Evolutionary conservation across 257 asterid species (phyloP).

Genomic region (Mitragyna speciosa): DNA sequence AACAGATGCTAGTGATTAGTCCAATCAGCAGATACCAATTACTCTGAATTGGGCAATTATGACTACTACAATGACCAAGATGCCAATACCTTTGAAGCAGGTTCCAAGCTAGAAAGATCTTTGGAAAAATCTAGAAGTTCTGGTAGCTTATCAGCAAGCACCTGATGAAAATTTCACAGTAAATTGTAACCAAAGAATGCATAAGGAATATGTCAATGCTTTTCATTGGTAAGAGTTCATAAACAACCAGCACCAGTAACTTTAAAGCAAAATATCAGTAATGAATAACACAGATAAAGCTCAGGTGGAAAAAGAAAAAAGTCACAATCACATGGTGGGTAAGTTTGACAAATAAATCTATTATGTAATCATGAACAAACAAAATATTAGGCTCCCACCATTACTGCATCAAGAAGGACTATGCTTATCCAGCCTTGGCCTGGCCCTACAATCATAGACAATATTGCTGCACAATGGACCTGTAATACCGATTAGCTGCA

Average conservation of each 20-base stretch:
- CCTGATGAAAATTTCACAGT: conserved; percentile 40
- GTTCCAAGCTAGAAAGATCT: conserved; percentile 84
- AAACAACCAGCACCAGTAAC: not conserved
- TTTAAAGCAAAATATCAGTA: not conserved
- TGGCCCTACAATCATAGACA: not conserved
- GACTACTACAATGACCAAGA: not conserved
- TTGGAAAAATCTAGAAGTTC: conserved; percentile 85
- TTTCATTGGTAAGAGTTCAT: conserved; percentile 2
- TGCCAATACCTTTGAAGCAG: conserved; percentile 62
- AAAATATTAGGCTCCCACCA: not conserved
- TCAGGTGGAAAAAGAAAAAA: not conserved
- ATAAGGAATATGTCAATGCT: not conserved
- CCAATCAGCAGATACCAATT: not conserved
- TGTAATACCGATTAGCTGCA: not conserved
- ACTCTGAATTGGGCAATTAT: not conserved
- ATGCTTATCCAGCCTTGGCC: not conserved
- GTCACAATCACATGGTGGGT: not conserved
- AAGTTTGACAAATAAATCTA: not conserved
- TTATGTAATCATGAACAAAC: not conserved
- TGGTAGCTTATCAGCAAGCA: conserved; percentile 81
- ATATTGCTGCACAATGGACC: not conserved
- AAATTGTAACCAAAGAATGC: conserved; percentile 2
- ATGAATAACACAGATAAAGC: not conserved
- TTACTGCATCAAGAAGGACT: not conserved
- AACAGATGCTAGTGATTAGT: conserved; percentile 20